Evolutionary conservation across 352 stramenopile species (phyloP).

Genomic region (Proteromonas lacertae): DNA sequence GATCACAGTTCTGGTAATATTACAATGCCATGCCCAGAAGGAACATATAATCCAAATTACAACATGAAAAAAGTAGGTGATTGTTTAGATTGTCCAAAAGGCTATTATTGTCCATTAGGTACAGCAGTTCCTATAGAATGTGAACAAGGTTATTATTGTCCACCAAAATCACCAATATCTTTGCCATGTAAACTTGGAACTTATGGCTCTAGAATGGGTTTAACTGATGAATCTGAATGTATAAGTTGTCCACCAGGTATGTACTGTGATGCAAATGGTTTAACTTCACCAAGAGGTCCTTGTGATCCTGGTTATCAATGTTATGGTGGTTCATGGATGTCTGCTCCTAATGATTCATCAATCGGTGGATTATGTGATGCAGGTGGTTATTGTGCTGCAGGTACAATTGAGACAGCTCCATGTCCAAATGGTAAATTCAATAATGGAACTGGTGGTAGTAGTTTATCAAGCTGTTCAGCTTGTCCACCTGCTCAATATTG

Average conservation of each 20-base stretch:
- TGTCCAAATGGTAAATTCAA: constrained; percentile 47
- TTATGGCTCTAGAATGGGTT: constrained; percentile 29
- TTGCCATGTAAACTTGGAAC: constrained; percentile 48
- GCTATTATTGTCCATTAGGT: constrained; percentile 9
- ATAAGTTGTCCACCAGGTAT: constrained; percentile 31
- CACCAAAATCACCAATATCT: constrained; percentile 22
- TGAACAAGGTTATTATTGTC: constrained; percentile 32
- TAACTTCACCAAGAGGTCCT: constrained; percentile 26
- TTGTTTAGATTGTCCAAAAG: constrained; percentile 2
- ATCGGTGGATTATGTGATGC: constrained; percentile 6
- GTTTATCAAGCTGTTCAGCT: background rate
- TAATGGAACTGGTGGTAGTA: constrained; percentile 16
- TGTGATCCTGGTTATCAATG: constrained; percentile 27
- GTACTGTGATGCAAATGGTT: constrained; percentile 43
- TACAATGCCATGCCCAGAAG: constrained; percentile 7
- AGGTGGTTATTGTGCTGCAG: constrained; percentile 30
- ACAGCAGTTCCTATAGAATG: constrained; percentile 22
- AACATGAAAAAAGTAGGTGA: background rate
- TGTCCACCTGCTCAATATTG: constrained; percentile 23
- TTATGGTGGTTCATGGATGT: background rate
- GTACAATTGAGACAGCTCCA: constrained; percentile 11
- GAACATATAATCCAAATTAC: background rate
- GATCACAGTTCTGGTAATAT: constrained; percentile 18
- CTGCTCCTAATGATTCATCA: background rate
- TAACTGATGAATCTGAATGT: constrained; percentile 39